Evolutionary conservation across 2,329 filamentous ascomycete genomes (phyloP).

Genomic region (Colletotrichum sp.): DNA sequence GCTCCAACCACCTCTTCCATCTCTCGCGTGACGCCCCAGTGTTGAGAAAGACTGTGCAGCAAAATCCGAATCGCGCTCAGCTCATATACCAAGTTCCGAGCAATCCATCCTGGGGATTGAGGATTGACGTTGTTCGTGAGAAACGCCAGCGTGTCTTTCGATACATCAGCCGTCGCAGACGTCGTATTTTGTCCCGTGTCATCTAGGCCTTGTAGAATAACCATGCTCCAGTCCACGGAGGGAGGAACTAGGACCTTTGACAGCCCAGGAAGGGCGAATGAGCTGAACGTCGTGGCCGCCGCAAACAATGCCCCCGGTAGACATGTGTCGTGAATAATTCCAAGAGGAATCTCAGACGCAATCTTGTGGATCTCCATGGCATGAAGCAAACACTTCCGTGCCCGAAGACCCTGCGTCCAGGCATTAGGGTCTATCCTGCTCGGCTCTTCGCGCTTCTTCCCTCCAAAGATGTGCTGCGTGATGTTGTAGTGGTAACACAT

Average conservation of each 20-base stretch:
- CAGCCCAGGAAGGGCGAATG: neutral
- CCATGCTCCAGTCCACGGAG: neutral
- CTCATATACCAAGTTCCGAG: neutral
- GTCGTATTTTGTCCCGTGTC: neutral
- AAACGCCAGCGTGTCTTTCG: neutral
- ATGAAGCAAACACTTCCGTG: neutral
- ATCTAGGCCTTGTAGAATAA: neutral
- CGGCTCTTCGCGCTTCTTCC: neutral
- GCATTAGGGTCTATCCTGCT: neutral
- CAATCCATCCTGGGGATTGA: neutral
- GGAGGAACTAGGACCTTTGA: neutral
- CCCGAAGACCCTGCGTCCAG: neutral
- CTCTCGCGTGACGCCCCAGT: constrained; percentile 1
- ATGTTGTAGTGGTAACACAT: neutral
- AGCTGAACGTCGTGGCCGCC: neutral
- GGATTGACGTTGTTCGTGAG: neutral
- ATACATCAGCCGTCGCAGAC: neutral
- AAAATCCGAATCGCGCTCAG: neutral
- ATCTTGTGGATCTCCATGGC: neutral
- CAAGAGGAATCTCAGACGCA: neutral
- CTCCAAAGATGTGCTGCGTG: neutral
- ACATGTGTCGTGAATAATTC: neutral
- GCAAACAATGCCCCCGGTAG: neutral
- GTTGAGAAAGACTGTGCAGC: neutral
- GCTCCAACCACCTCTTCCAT: neutral